phyloP scores from a whole-genome alignment of 1,139 yeast species.

The Zygoascus meyerae region DNA sequence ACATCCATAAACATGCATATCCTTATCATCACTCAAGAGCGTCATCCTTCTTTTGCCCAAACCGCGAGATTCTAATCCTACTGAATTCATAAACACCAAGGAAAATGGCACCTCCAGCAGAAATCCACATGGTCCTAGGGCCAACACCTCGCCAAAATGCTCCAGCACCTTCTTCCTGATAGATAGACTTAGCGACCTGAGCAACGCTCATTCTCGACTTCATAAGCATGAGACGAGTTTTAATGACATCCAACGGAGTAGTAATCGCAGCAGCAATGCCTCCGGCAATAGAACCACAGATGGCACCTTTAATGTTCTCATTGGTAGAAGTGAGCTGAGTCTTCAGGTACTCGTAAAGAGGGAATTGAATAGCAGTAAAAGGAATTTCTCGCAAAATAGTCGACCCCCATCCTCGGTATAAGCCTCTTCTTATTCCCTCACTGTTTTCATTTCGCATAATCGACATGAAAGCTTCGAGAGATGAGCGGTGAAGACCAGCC shows the following conservation, averaged over 20 bases:
- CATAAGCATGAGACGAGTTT: conserved; percentile 83
- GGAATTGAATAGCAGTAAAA: conserved; percentile 91
- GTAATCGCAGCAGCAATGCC: conserved; percentile 92
- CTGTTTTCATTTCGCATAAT: conserved; percentile 59
- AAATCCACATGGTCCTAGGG: conserved; percentile 94
- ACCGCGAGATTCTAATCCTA: conserved; percentile 27
- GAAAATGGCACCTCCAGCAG: conserved; percentile 97
- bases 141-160: conserved; percentile 83
- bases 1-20: no score
- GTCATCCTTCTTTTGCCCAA: not conserved
- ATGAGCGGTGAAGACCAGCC: conserved; percentile 54
- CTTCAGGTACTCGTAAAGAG: conserved; percentile 81
- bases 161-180: conserved; percentile 57
- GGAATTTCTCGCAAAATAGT: conserved; percentile 95
- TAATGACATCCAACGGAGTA: conserved; percentile 88
- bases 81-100: conserved; percentile 88
- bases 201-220: conserved; percentile 45
- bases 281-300: conserved; percentile 93
- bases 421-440: conserved; percentile 70
- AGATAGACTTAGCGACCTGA: conserved; percentile 35
- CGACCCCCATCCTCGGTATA: conserved; percentile 89
- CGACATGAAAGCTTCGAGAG: conserved; percentile 59
- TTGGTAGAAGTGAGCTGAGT: conserved; percentile 33
- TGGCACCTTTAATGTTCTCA: conserved; percentile 63
- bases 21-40: no score